A percentile compares a stretch with the other conserved stretches of the same genome.
phyloP scores from a whole-genome alignment of 805 yeast genomes.

The Kuraishia borneana region DNA sequence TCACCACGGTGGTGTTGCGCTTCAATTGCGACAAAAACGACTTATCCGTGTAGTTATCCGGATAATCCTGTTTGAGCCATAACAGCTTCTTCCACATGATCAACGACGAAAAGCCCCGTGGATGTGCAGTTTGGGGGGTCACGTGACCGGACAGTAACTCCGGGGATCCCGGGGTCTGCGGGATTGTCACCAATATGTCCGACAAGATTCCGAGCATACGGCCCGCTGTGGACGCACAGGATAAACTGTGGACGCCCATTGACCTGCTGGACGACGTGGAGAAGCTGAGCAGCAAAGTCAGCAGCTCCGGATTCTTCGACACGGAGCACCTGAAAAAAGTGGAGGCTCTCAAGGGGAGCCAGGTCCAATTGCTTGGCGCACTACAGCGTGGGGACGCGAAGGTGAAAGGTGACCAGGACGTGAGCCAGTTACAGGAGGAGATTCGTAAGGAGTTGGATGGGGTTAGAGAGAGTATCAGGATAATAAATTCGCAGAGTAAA shows the following conservation, averaged over 20 bases:
- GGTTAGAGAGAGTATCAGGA: too few species aligned
- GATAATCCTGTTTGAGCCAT: conserved; percentile 77
- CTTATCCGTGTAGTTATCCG: conserved; percentile 82
- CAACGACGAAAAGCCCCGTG: not conserved
- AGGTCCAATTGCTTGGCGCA: conserved; percentile 31
- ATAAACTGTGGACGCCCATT: conserved; percentile 77
- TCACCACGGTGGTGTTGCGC: conserved; percentile 64
- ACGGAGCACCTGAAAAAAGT: conserved; percentile 39
- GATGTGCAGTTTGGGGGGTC: not conserved
- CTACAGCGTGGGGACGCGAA: too few species aligned
- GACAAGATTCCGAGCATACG: conserved; percentile 44
- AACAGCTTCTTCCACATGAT: conserved; percentile 66
- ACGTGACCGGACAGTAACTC: not conserved
- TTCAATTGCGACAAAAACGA: conserved; percentile 73
- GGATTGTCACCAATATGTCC: too few species aligned
- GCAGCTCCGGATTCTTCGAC: conserved; percentile 36
- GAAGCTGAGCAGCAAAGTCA: conserved; percentile 36
- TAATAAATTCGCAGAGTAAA: too few species aligned
- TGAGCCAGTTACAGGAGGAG: too few species aligned
- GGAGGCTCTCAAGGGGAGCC: conserved; percentile 43
- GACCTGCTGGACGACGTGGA: conserved; percentile 77
- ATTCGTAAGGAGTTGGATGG: too few species aligned
- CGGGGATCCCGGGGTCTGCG: conserved; percentile 5
- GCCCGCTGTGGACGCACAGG: conserved; percentile 59
- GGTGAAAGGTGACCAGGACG: too few species aligned